Conservation (phyloP, 495 filamentous ascomycete species). For the Talaromyces borbonicus region DNA sequence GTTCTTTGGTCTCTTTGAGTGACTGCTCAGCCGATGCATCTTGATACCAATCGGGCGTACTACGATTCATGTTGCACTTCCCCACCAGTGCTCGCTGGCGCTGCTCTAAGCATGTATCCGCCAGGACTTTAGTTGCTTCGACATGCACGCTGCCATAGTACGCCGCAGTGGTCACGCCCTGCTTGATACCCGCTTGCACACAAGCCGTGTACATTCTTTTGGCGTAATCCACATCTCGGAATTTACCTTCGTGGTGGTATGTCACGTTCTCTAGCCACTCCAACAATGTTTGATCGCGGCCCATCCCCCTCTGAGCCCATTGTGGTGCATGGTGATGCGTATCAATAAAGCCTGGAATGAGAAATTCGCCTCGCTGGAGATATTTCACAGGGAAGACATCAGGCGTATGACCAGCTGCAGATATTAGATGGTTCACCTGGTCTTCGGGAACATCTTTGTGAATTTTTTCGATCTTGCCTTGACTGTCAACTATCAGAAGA, state of each 20-base stretch:
- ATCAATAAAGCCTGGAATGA: conserved; percentile 54
- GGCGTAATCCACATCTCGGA: conserved; percentile 43
- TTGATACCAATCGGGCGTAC: conserved; percentile 49
- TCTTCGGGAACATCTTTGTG: conserved; percentile 4
- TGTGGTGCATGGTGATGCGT: conserved; percentile 60
- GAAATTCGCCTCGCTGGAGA: conserved; percentile 40
- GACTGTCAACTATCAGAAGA: conserved; percentile 29
- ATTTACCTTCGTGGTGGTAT: conserved; percentile 53
- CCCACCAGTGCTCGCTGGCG: conserved; percentile 58
- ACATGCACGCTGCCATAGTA: conserved; percentile 56
- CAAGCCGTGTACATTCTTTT: conserved; percentile 39
- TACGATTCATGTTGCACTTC: conserved; percentile 56
- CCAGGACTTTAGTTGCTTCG: conserved; percentile 48
- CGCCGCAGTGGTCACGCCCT: conserved; percentile 56
- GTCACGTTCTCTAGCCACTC: conserved; percentile 53
- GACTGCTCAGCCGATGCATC: conserved; percentile 41
- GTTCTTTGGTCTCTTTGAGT: conserved; percentile 39
- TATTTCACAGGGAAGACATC: conserved; percentile 25
- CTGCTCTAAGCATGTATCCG: conserved; percentile 42
- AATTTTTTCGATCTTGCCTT: conserved; percentile 34
- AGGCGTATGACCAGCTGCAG: conserved; percentile 21
- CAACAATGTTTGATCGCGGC: conserved; percentile 46
- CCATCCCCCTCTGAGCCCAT: conserved; percentile 50
- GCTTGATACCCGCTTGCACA: conserved; percentile 47
- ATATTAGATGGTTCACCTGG: conserved; percentile 10